Percentiles rank a stretch among this genome's conserved stretches.
These are phyloP conservation scores for Chaetomidium leptoderma DNA, from an alignment of 495 filamentous ascomycete species.

Conservation along the genomic window DNA sequence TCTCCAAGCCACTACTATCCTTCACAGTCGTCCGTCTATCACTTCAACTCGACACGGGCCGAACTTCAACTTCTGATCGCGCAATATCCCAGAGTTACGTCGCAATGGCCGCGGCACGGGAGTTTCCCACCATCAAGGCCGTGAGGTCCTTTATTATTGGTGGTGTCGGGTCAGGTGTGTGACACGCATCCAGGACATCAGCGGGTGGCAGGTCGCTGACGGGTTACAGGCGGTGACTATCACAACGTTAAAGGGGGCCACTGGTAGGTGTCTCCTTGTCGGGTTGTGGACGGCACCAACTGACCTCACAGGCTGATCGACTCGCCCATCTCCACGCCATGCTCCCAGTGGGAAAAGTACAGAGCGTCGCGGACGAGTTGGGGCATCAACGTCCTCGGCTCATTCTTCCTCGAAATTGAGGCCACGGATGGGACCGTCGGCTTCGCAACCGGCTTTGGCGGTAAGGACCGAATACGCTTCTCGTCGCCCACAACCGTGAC, in stretches of 20 bases:
- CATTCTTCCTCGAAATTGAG: constrained; percentile 89
- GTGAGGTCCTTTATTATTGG: constrained; percentile 77
- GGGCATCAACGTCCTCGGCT: constrained; percentile 93
- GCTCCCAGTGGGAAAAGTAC: constrained; percentile 84
- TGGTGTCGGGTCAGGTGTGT: constrained; percentile 70
- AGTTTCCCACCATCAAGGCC: constrained; percentile 71
- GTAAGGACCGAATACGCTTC: constrained; percentile 38
- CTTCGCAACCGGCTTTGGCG: constrained; percentile 90
- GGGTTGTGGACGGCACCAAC: background rate
- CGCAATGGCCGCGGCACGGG: constrained; percentile 43
- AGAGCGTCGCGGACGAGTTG: constrained; percentile 81
- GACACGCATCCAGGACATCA: background rate
- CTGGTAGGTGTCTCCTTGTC: constrained; percentile 50
- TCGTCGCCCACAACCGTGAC: background rate
- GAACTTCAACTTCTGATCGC: no score
- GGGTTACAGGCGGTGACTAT: constrained; percentile 65
- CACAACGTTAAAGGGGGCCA: constrained; percentile 93
- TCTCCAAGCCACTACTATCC: no score
- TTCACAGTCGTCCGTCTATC: background rate
- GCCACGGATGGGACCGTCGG: constrained; percentile 84
- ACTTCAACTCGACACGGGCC: no score
- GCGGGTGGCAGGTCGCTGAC: background rate
- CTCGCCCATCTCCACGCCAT: constrained; percentile 83
- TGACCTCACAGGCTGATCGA: constrained; percentile 64
- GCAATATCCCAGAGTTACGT: background rate